These are phyloP conservation scores for Rhodotorula mucilaginosa DNA, from an alignment of 1,284 basidiomycete species.

Conservation along the genomic window DNA sequence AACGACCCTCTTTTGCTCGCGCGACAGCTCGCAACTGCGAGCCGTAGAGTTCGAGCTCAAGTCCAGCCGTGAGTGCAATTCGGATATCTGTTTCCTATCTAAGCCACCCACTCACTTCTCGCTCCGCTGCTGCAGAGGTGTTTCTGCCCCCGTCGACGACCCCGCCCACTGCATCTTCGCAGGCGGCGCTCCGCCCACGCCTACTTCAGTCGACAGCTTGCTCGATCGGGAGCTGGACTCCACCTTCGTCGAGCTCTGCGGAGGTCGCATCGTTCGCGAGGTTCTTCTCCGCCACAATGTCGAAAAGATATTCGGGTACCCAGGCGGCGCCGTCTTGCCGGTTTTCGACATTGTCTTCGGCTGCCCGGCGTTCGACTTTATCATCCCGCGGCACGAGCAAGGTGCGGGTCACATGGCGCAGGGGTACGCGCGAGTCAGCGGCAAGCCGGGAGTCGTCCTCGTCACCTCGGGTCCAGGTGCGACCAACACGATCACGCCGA, in stretches of 20 bases:
- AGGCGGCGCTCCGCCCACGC: not conserved
- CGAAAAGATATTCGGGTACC: constrained; percentile 97
- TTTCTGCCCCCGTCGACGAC: too few relatives aligned
- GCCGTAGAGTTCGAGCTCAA: not conserved
- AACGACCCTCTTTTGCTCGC: not conserved
- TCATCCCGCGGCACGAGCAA: constrained; percentile 94
- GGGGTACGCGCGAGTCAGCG: constrained; percentile 95
- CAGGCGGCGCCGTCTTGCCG: constrained; percentile 89
- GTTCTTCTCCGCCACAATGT: constrained; percentile 98
- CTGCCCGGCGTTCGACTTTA: constrained; percentile 90
- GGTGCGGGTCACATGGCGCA: constrained; percentile 92
- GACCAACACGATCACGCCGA: constrained; percentile 94
- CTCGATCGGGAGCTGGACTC: constrained; percentile 46
- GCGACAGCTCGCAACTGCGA: not conserved
- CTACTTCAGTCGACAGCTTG: not conserved
- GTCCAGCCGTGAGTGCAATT: not conserved
- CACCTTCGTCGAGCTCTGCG: constrained; percentile 84
- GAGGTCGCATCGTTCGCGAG: constrained; percentile 97
- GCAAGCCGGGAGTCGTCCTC: constrained; percentile 94
- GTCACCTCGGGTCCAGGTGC: constrained; percentile 98
- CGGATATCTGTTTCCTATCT: too few relatives aligned
- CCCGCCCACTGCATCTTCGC: not conserved
- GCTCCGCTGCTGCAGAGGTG: too few relatives aligned
- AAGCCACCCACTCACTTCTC: too few relatives aligned
- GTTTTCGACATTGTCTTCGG: constrained; percentile 98